Conservation (phyloP, 176 grass and related monocot genomes). For the Zizania latifolia region DNA sequence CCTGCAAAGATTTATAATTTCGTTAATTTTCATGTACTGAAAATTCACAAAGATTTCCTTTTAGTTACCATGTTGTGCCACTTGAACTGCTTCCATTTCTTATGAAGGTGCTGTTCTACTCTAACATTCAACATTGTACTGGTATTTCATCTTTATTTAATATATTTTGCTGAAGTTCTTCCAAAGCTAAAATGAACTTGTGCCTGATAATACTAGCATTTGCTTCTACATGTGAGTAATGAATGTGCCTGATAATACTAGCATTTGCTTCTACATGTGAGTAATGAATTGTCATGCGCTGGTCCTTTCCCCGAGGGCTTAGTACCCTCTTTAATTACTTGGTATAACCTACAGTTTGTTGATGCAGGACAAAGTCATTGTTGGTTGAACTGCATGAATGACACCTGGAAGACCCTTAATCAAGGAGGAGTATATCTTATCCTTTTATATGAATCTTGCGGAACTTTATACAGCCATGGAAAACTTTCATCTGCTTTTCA, state of each 20-base stretch:
- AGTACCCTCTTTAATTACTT: neutral
- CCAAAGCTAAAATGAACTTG: slow-evolving; percentile 1
- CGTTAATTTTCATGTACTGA: neutral
- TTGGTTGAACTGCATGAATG: slow-evolving; percentile 49
- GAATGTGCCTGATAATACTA: neutral
- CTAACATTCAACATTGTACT: neutral
- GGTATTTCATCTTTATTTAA: neutral
- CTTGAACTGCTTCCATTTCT: neutral
- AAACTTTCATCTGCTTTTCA: slow-evolving; percentile 33
- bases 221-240: neutral
- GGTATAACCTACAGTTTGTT: neutral
- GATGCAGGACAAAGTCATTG: slow-evolving; percentile 39
- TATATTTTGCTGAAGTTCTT: neutral
- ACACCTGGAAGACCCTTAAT: slow-evolving; percentile 28
- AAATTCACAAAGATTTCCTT: neutral
- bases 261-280: neutral
- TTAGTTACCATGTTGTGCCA: neutral
- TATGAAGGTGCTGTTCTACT: neutral
- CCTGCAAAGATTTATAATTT: neutral
- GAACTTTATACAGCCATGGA: neutral
- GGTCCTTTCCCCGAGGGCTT: neutral
- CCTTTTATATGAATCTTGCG: slow-evolving; percentile 33
- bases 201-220: neutral
- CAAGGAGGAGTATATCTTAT: slow-evolving; percentile 38
- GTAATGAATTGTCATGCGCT: neutral